phyloP scores from a whole-genome alignment of 768 basidiomycete species.

The Dioszegia hungarica region DNA sequence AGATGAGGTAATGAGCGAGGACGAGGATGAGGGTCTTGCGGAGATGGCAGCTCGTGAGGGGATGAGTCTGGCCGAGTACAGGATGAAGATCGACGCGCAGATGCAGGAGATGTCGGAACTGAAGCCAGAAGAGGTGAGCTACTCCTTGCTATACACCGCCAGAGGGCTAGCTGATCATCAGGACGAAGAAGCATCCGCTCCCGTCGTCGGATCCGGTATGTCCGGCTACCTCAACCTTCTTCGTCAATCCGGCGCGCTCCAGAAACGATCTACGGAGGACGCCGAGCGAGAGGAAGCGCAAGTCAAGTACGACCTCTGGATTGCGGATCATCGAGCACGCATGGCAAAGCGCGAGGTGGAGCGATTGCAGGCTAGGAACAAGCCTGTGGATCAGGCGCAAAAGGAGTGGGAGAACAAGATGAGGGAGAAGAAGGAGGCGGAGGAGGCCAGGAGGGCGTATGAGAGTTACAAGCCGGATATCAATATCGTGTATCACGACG shows the following conservation, averaged over 20 bases:
- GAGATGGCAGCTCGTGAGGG: conserved; percentile 49
- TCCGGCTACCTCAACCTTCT: conserved; percentile 83
- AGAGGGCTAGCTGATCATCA: neutral
- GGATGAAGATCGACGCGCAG: conserved; percentile 58
- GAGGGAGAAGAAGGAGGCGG: conserved; percentile 85
- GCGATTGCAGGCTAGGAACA: conserved; percentile 67
- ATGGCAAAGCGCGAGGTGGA: conserved; percentile 77
- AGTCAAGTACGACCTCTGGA: conserved; percentile 79
- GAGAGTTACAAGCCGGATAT: conserved; percentile 95
- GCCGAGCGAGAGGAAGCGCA: conserved; percentile 74
- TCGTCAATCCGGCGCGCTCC: conserved; percentile 83
- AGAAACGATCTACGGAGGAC: conserved; percentile 61
- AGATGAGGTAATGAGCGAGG: conserved; percentile 74
- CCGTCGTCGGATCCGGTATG: conserved; percentile 76
- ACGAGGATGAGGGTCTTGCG: conserved; percentile 63
- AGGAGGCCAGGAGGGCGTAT: conserved; percentile 73
- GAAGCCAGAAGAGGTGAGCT: conserved; percentile 54
- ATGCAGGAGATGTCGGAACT: conserved; percentile 72
- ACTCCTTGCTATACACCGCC: conserved; percentile 12
- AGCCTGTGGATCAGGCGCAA: conserved; percentile 78
- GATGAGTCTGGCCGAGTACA: conserved; percentile 46
- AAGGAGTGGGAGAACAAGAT: conserved; percentile 90
- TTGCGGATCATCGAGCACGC: conserved; percentile 73
- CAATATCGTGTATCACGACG: conserved; percentile 93
- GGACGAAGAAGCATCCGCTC: conserved; percentile 55